Percentiles rank a stretch among this genome's conserved stretches.
Conservation (phyloP, 352 stramenopile genomes). For the Pilasporangium apinafurcum region DNA sequence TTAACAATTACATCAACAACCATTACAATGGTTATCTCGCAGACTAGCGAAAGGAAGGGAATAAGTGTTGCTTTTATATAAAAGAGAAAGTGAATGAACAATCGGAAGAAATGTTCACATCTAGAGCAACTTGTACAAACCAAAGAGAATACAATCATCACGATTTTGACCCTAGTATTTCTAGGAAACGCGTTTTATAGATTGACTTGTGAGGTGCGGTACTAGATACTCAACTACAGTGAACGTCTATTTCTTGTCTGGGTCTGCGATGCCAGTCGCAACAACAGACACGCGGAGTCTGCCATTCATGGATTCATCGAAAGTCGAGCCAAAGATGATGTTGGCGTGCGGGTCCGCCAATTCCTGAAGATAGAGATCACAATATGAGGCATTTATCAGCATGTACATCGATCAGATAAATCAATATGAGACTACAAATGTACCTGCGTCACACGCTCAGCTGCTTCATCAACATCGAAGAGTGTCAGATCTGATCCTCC, state of each 20-base stretch:
- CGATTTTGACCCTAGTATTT: not conserved
- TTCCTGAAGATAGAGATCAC: slow-evolving; percentile 24
- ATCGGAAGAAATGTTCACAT: not conserved
- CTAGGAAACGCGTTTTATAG: not conserved
- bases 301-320: slow-evolving; percentile 72
- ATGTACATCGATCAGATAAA: too few relatives aligned
- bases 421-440: not conserved
- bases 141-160: not conserved
- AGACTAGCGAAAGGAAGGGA: too few relatives aligned
- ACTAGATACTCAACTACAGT: too few relatives aligned
- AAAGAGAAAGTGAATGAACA: too few relatives aligned
- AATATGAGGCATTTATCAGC: too few relatives aligned
- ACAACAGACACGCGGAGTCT: slow-evolving; percentile 85
- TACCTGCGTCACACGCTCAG: slow-evolving; percentile 73
- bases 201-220: too few relatives aligned
- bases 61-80: too few relatives aligned
- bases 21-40: too few relatives aligned
- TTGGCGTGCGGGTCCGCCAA: slow-evolving; percentile 84
- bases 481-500: slow-evolving; percentile 92
- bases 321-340: slow-evolving; percentile 87
- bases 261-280: slow-evolving; percentile 80
- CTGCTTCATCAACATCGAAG: slow-evolving; percentile 87
- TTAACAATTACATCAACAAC: too few relatives aligned
- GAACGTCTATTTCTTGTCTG: slow-evolving; percentile 63
- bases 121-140: not conserved